Evolutionary conservation across 306 rosid species (phyloP).

Genomic region (Dryas octopetala): DNA sequence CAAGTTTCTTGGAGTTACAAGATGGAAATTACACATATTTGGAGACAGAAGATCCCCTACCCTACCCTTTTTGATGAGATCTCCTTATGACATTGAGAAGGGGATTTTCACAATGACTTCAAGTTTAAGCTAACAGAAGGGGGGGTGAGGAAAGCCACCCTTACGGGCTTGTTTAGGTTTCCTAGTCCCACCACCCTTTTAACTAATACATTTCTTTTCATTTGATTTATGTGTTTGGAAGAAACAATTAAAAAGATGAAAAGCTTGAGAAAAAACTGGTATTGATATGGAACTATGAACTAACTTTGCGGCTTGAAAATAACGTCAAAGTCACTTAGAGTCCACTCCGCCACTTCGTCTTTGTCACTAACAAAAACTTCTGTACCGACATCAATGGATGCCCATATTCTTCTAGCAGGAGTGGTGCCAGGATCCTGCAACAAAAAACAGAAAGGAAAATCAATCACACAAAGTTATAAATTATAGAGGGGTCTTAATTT

Average conservation of each 20-base stretch:
- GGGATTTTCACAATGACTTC: constrained; percentile 6
- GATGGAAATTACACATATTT: neutral
- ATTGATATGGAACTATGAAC: neutral
- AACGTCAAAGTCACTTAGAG: constrained; percentile 57
- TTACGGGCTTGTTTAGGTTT: constrained; percentile 1
- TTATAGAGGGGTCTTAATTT: too few species aligned
- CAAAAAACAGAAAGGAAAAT: neutral
- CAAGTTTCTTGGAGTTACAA: neutral
- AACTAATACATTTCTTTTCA: constrained; percentile 6
- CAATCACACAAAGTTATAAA: neutral
- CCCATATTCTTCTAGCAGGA: constrained; percentile 73
- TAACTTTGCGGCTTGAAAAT: constrained; percentile 23
- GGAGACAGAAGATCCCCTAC: neutral
- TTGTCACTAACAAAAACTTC: constrained; percentile 65
- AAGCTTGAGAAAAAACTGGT: neutral
- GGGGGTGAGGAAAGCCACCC: neutral
- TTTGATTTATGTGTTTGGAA: neutral
- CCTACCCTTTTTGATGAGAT: neutral
- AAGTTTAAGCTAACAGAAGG: neutral
- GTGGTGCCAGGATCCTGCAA: constrained; percentile 62
- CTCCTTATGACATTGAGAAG: constrained; percentile 1
- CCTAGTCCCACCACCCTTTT: neutral
- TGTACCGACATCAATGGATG: constrained; percentile 68
- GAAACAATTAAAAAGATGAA: neutral
- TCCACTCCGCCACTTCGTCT: constrained; percentile 84